phyloP scores from a whole-genome alignment of 805 yeast species.

The Metschnikowia lochheadii region DNA sequence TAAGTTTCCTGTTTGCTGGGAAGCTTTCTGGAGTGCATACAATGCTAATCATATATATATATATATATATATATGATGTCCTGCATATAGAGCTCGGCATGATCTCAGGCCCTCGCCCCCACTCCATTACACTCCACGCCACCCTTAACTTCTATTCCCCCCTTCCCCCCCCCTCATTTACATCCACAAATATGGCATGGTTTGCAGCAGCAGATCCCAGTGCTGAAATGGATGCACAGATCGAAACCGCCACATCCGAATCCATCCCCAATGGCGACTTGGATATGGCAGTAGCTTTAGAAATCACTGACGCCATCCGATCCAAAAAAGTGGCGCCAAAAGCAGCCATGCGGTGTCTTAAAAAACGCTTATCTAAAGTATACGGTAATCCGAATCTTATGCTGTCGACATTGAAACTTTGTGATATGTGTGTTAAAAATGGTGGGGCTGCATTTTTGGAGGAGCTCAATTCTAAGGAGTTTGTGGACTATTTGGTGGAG shows the following conservation, averaged over 20 bases:
- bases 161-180: neutral
- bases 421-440: slow-evolving; percentile 87
- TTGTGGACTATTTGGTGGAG: slow-evolving; percentile 72
- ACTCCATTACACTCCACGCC: neutral
- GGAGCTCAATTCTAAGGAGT: slow-evolving; percentile 80
- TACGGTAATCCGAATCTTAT: slow-evolving; percentile 74
- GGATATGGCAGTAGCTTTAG: slow-evolving; percentile 68
- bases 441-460: slow-evolving; percentile 82
- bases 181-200: slow-evolving; percentile 45
- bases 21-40: too few relatives aligned
- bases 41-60: too few relatives aligned
- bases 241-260: slow-evolving; percentile 79
- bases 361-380: slow-evolving; percentile 61
- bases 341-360: slow-evolving; percentile 81
- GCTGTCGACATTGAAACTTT: slow-evolving; percentile 66
- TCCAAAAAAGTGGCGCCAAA: slow-evolving; percentile 74
- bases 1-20: too few relatives aligned
- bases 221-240: slow-evolving; percentile 53
- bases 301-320: slow-evolving; percentile 81
- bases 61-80: too few relatives aligned
- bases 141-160: neutral
- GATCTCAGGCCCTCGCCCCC: neutral
- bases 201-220: slow-evolving; percentile 37
- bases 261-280: slow-evolving; percentile 89
- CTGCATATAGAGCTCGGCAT: neutral